Base-by-base conservation (phyloP, 2,329 filamentous ascomycete species). In the Neurospora sp. region DNA sequence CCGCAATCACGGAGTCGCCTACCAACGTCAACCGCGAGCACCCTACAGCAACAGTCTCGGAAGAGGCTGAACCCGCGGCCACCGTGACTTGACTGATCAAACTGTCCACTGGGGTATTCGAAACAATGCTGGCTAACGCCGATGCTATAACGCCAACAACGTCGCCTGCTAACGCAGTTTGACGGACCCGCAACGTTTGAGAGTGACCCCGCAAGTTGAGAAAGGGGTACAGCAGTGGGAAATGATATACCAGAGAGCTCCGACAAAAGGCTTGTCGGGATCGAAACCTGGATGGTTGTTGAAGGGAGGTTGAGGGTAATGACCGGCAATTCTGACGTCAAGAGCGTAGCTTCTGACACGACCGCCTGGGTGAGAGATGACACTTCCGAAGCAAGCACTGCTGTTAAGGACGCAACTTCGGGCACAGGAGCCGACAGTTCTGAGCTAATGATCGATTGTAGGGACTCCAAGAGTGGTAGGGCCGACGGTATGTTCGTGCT, bases 91-190 rank as follows among this genome's bases (percentile, higher is more conserved):
- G 66, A 28, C 52, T 67, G 38, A 69, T 40, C n/a, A 72, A 57
- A 66, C 67, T 69, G 23, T 66, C 39, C 23, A 66, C 39, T 40
- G 69, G 66, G 38, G 65, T 70, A 62, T 40, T 72, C 65, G 68
- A 41, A n/a, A 69, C 62, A 68, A 72, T 46, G 68, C 66, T 66
- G 46, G 68, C 69, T 46, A 72, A 65, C 33, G 68, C 69, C 12
- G 71, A 70, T 41, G 46, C 66, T n/a, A 71, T 67, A 19, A 43
- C 69, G 36, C 68, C 71, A 17, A 72, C 57, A 38, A 72, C 69
- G 4, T 67, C 67, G 66, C 62, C 41, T 11, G 69, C 68, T 12
- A 72, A 52, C 11, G 37, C 71, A 11, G 68, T 70, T 68, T 10
- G 19, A 67, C 12, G 71, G 15, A 39, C 68, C 71, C 8, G 68